Evolutionary conservation across 23 red algal genomes (phyloP), one percentile per base, ranked within the genome.

Genomic region (Gracilaria domingensis): DNA sequence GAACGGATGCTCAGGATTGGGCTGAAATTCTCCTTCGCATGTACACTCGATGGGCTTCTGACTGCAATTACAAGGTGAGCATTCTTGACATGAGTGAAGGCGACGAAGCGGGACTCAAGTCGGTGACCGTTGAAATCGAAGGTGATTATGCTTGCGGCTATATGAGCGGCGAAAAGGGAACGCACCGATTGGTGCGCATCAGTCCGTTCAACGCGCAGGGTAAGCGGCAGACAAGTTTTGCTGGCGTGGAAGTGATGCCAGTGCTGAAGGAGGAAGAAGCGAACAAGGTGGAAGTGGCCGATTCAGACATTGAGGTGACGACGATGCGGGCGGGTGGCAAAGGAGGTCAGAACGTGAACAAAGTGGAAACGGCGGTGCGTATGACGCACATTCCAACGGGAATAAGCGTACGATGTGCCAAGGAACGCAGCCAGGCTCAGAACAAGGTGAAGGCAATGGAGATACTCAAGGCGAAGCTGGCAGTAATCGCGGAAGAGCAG

Each of bases 161-260:
- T 67, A 7, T 96, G 38, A 28, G 75, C 49, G 47, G 67, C 49
- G 97, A 99, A 75, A 96, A 96, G 83, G 97, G 97, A 24, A 96
- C 97, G 45, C 97, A 99, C 64, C 86, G 97, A 24, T 74, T 99
- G 79, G 97, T 99, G 49, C 90, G 97, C 59, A 95, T 96, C 58
- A 87, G 85, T 17, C 97, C 97, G 2, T 99, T 87, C 71, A 99
- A 99, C 71, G 90, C 97, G 42, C 91, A 93, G 38, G 87, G 92
- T 14, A 99, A 99, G 57, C 93, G 97, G 56, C 97, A 99, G 84
- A 99, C 97, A 50, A 93, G 87, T 29, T 99, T 99, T 96, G 97
- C 94, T 32, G 94, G 93, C 20, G 88, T 99, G 0, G 94, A 99
- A 38, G 88, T 99, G 57, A 95, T 96, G 77, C 97, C 97, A 8